Percentiles rank a stretch among this genome's conserved stretches.
Conservation (phyloP, 2,329 filamentous ascomycete genomes). For the Zelopaecilomyces penicillatus region DNA sequence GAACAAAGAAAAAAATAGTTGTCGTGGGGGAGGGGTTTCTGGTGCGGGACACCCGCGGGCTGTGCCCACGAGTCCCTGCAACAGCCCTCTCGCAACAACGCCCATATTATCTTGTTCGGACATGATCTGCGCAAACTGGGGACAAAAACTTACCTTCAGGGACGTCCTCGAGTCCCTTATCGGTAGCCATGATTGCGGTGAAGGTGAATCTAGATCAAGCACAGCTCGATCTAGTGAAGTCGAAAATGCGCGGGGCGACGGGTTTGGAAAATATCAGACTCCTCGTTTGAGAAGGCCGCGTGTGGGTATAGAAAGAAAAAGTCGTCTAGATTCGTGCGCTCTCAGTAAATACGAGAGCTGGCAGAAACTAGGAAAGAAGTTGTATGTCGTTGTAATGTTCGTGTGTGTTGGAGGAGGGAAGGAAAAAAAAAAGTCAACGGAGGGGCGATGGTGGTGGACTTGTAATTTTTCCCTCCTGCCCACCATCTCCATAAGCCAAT, state of each 20-base stretch:
- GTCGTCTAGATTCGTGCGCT: slow-evolving; percentile 40
- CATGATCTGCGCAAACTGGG: background rate
- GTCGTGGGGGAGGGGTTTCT: slow-evolving; percentile 7
- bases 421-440: slow-evolving; percentile 30
- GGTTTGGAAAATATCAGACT: slow-evolving; percentile 29
- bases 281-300: slow-evolving; percentile 25
- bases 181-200: slow-evolving; percentile 94
- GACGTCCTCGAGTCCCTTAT: slow-evolving; percentile 97
- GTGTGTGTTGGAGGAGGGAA: slow-evolving; percentile 20
- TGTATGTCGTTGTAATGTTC: slow-evolving; percentile 23
- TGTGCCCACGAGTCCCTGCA: background rate
- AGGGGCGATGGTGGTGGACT: slow-evolving; percentile 29
- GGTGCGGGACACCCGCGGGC: background rate
- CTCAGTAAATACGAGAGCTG: slow-evolving; percentile 37
- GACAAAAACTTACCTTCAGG: slow-evolving; percentile 65
- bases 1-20: slow-evolving; percentile 1
- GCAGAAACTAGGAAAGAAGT: slow-evolving; percentile 33
- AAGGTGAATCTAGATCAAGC: slow-evolving; percentile 63
- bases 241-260: slow-evolving; percentile 33
- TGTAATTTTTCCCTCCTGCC: slow-evolving; percentile 24
- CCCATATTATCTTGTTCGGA: too few species aligned
- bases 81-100: background rate
- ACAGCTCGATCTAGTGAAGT: slow-evolving; percentile 61
- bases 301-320: slow-evolving; percentile 20
- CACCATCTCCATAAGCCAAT: slow-evolving; percentile 12